Conservation (phyloP, 148 eudicot species). For the Arctostaphylos glauca region DNA sequence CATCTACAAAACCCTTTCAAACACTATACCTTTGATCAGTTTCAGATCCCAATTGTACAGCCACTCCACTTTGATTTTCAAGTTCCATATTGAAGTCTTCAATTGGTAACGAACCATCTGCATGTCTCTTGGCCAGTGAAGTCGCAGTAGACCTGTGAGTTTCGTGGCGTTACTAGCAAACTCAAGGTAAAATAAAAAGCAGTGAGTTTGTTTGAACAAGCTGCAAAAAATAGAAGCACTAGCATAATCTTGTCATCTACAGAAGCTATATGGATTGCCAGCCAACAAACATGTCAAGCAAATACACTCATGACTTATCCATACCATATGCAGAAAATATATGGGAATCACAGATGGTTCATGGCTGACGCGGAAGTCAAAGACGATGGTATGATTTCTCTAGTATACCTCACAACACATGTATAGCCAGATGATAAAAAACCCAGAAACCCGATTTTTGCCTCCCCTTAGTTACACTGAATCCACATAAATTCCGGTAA, state of each 20-base stretch:
- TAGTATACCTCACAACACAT: neutral
- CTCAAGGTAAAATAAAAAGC: neutral
- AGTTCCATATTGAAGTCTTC: slow-evolving; percentile 87
- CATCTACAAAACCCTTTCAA: neutral
- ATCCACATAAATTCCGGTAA: neutral
- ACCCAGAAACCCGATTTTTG: neutral
- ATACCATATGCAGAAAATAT: neutral
- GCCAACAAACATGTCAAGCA: neutral
- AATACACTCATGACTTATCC: neutral
- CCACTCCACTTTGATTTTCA: slow-evolving; percentile 82
- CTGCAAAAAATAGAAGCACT: neutral
- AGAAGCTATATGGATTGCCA: neutral
- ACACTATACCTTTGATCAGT: slow-evolving; percentile 67
- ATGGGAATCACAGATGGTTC: neutral
- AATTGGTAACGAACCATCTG: slow-evolving; percentile 79
- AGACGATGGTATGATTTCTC: neutral
- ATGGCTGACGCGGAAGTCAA: neutral
- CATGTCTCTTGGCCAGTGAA: slow-evolving; percentile 72
- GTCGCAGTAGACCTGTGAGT: slow-evolving; percentile 63
- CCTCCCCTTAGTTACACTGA: neutral
- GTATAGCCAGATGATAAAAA: neutral
- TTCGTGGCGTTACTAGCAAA: slow-evolving; percentile 17
- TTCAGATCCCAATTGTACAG: slow-evolving; percentile 71
- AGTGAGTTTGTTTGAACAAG: slow-evolving; percentile 10
- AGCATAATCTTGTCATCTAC: neutral